Conservation (phyloP, 306 rosid genomes). For the Sicyos edulis region DNA sequence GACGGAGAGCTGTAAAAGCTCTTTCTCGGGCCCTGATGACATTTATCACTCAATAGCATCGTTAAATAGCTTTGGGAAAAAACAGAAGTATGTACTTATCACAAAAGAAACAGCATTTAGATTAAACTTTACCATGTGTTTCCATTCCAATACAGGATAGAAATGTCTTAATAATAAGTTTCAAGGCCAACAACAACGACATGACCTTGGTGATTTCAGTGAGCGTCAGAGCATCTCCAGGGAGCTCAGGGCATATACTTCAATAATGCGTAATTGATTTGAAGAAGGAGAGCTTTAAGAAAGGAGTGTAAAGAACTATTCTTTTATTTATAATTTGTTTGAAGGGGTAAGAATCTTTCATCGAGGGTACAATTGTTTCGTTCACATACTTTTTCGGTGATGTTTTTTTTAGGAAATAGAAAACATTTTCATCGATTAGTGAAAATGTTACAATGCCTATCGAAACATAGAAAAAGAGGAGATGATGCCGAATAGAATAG, state of each 20-base stretch:
- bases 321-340: neutral
- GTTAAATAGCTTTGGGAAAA: neutral
- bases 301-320: neutral
- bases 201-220: neutral
- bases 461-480: too few species aligned
- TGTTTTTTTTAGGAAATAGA: too few species aligned
- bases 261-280: neutral
- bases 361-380: neutral
- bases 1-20: slow-evolving; percentile 67
- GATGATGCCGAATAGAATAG: too few species aligned
- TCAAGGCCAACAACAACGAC: neutral
- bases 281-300: neutral
- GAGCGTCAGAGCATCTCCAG: neutral
- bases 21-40: slow-evolving; percentile 78
- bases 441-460: too few species aligned
- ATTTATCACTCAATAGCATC: neutral
- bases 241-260: neutral
- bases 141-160: neutral
- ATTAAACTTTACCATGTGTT: neutral
- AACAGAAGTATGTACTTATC: neutral
- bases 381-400: neutral
- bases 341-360: neutral
- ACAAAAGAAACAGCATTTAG: neutral
- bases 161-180: neutral
- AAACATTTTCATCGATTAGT: too few species aligned